A percentile compares a stretch with the other conserved stretches of the same genome.
These are phyloP conservation scores for Xylaria longipes DNA, from an alignment of 495 filamentous ascomycete genomes.

Conservation along the genomic window DNA sequence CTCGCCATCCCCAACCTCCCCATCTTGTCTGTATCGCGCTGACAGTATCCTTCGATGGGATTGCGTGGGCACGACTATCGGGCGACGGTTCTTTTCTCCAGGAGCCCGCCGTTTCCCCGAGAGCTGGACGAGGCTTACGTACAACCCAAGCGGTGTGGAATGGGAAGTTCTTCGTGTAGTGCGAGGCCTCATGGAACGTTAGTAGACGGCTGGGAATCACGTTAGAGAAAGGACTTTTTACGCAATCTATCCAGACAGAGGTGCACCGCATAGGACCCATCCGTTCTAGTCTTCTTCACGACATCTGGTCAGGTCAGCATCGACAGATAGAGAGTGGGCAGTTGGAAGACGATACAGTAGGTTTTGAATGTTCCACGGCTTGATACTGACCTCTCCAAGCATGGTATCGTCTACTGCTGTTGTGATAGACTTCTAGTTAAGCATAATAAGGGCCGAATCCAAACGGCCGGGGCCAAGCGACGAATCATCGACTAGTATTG, in stretches of 20 bases:
- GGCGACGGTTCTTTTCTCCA: background rate
- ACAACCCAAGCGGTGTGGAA: background rate
- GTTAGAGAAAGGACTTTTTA: background rate
- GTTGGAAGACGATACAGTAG: background rate
- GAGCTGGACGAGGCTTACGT: background rate
- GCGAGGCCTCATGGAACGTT: background rate
- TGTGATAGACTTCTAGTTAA: slow-evolving; percentile 3
- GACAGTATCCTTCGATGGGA: background rate
- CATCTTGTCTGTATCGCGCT: slow-evolving; percentile 5
- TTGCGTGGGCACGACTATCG: background rate
- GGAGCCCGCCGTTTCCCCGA: background rate
- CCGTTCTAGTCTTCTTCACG: background rate
- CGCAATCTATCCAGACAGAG: background rate
- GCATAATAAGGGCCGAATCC: slow-evolving; percentile 18
- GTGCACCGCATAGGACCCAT: background rate
- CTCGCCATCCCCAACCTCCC: background rate
- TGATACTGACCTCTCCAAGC: background rate
- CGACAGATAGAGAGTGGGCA: background rate
- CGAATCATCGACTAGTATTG: background rate
- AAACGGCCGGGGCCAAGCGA: background rate
- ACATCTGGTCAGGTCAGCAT: background rate
- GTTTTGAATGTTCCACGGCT: background rate
- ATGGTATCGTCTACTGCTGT: background rate
- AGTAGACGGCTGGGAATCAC: background rate
- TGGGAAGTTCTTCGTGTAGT: background rate